A percentile compares a stretch with the other conserved stretches of the same genome.
Conservation (phyloP, 2,329 filamentous ascomycete species). For the Aspergillus phoenicis region DNA sequence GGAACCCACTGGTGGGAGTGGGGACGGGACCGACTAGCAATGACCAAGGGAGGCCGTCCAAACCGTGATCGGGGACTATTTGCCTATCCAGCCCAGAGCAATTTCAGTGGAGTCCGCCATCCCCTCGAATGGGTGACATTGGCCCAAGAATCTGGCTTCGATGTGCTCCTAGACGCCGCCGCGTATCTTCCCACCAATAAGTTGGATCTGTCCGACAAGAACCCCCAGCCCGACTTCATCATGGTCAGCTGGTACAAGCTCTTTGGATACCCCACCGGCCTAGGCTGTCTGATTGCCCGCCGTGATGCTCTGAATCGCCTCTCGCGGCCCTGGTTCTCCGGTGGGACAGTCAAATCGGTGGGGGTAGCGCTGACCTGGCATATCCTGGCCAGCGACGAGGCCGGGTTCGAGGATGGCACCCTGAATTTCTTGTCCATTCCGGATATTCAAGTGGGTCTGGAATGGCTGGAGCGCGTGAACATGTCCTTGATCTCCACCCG, state of each 20-base stretch:
- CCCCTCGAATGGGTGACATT: constrained; percentile 12
- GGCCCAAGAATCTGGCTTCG: constrained; percentile 11
- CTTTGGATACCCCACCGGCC: constrained; percentile 13
- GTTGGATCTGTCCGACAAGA: constrained; percentile 4
- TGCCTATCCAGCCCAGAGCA: constrained; percentile 17
- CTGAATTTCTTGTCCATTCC: constrained; percentile 15
- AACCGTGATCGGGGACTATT: constrained; percentile 12
- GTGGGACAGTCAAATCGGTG: constrained; percentile 7
- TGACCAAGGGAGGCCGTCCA: neutral
- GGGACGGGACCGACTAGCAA: neutral
- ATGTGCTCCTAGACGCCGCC: constrained; percentile 14
- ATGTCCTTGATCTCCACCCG: constrained; percentile 9
- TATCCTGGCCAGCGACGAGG: constrained; percentile 4
- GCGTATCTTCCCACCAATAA: constrained; percentile 12
- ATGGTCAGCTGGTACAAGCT: constrained; percentile 18
- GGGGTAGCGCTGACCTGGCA: constrained; percentile 7
- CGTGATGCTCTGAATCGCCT: constrained; percentile 9
- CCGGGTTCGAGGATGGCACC: constrained; percentile 14
- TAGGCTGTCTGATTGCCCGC: constrained; percentile 14
- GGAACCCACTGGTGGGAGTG: neutral
- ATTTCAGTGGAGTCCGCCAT: constrained; percentile 16
- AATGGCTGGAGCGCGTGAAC: constrained; percentile 9
- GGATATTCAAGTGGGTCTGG: constrained; percentile 9
- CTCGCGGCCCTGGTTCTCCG: constrained; percentile 15
- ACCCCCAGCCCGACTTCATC: constrained; percentile 11